Evolutionary conservation across 73 alveolate genomes (phyloP).

Genomic region (Blepharisma stoltei): DNA sequence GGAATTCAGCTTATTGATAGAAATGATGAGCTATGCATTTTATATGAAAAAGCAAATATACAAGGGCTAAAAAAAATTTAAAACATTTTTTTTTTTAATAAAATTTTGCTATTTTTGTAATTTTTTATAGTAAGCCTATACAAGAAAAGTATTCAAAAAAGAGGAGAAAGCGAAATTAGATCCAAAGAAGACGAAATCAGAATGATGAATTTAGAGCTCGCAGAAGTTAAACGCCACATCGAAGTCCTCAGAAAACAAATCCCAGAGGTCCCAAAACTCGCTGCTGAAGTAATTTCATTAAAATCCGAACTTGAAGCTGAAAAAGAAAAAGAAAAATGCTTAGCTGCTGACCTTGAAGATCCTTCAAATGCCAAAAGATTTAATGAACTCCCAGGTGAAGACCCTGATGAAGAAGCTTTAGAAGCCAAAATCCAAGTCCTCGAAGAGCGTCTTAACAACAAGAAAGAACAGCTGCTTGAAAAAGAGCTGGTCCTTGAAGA

Average conservation of each 20-base stretch:
- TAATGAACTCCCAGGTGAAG: conserved; percentile 94
- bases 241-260: conserved; percentile 89
- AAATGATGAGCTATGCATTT: conserved; percentile 94
- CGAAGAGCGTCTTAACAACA: conserved; percentile 90
- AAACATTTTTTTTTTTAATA: no score
- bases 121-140: no score
- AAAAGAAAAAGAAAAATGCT: conserved; percentile 63
- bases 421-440: conserved; percentile 91
- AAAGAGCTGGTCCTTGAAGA: conserved; percentile 94
- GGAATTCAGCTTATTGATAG: conserved; percentile 95
- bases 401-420: conserved; percentile 92
- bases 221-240: conserved; percentile 82
- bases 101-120: no score
- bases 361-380: conserved; percentile 86
- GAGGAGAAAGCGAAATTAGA: conserved; percentile 88
- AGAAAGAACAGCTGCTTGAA: conserved; percentile 89
- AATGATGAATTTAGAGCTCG: conserved; percentile 84
- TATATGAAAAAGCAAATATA: conserved; percentile 90
- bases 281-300: conserved; percentile 70
- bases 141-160: conserved; percentile 83
- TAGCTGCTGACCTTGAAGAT: conserved; percentile 87
- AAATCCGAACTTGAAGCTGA: conserved; percentile 57
- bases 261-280: conserved; percentile 85
- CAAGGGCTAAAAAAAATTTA: no score
- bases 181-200: conserved; percentile 93